Conservation (phyloP, 768 basidiomycete genomes). For the Tremella mesenterica region DNA sequence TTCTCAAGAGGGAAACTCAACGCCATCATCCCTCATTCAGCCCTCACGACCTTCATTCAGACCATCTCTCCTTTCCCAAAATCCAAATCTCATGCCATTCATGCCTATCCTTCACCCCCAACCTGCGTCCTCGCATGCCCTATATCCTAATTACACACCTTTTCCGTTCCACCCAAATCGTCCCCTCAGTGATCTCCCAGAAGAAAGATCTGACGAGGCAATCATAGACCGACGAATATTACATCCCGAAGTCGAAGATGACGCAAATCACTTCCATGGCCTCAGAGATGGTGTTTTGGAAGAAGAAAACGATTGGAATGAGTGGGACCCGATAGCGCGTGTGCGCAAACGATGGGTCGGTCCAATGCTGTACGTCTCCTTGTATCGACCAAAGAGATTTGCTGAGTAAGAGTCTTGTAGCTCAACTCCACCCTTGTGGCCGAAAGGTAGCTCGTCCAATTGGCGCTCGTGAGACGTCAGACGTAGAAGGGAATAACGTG, state of each 20-base stretch:
- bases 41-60: too few relatives aligned
- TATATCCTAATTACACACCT: constrained; percentile 39
- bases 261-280: constrained; percentile 19
- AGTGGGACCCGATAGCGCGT: constrained; percentile 24
- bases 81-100: not conserved
- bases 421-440: constrained; percentile 32
- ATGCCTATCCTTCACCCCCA: constrained; percentile 20
- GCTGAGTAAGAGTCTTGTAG: constrained; percentile 23
- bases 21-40: too few relatives aligned
- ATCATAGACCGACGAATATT: constrained; percentile 6
- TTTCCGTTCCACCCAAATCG: not conserved
- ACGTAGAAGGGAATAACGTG: constrained; percentile 24
- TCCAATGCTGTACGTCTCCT: constrained; percentile 39
- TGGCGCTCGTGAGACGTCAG: constrained; percentile 6
- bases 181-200: not conserved
- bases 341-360: constrained; percentile 36
- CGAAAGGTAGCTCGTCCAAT: constrained; percentile 17
- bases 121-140: constrained; percentile 19
- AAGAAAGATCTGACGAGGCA: constrained; percentile 22
- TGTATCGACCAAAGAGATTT: not conserved
- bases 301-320: constrained; percentile 19
- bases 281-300: constrained; percentile 9
- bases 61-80: too few relatives aligned
- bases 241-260: constrained; percentile 24
- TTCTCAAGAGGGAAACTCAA: too few relatives aligned